These are phyloP conservation scores for Colletotrichum costaricense DNA, from an alignment of 2,329 filamentous ascomycete species.

Conservation along the genomic window DNA sequence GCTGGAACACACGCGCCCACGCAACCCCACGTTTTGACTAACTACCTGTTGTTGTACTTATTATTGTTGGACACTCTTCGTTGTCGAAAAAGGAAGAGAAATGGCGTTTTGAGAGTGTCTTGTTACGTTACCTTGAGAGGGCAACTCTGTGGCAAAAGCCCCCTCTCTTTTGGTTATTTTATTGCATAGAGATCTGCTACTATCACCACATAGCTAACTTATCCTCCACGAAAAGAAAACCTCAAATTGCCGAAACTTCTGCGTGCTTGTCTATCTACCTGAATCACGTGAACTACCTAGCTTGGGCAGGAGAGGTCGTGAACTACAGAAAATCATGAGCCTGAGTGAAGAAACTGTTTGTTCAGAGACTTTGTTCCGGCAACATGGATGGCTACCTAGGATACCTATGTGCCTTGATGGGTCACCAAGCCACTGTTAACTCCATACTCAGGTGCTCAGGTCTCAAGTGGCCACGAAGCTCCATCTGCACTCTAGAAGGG, in stretches of 20 bases:
- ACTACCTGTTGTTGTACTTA: constrained; percentile 17
- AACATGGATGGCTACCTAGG: too few species aligned
- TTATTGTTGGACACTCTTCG: constrained; percentile 1
- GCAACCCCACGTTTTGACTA: not conserved
- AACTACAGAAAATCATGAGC: too few species aligned
- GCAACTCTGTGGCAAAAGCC: not conserved
- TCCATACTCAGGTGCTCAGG: not conserved
- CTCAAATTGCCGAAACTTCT: constrained; percentile 1
- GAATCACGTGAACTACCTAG: not conserved
- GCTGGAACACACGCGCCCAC: not conserved
- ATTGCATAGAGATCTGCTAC: constrained; percentile 15
- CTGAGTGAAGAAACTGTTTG: too few species aligned
- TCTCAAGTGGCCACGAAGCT: not conserved
- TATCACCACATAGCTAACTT: constrained; percentile 8
- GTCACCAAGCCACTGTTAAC: too few species aligned
- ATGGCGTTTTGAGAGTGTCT: constrained; percentile 19
- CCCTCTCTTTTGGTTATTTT: not conserved
- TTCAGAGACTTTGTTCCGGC: too few species aligned
- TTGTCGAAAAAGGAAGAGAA: not conserved
- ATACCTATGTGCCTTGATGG: too few species aligned
- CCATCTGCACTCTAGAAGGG: not conserved
- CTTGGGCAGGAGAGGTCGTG: too few species aligned
- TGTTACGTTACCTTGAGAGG: not conserved
- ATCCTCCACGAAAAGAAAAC: not conserved
- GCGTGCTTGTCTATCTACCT: not conserved